Base-by-base conservation (phyloP, 2,329 filamentous ascomycete genomes). In the Lachnellula hyalina region DNA sequence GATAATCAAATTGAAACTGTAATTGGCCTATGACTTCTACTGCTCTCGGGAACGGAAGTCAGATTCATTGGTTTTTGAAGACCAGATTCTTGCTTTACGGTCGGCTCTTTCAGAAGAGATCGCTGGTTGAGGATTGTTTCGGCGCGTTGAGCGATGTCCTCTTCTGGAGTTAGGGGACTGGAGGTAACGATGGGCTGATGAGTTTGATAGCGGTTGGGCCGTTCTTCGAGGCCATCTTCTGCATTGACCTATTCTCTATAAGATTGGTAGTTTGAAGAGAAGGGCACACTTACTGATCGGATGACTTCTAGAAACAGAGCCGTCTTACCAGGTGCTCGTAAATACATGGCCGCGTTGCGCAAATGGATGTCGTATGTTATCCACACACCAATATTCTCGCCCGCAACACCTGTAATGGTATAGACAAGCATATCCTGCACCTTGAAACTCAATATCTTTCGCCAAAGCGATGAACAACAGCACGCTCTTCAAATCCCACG, bases 311-410 rank as follows among this genome's bases (percentile, higher is more conserved):
- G 41, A 44, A 19, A 44, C 6, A 44, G 19, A 17, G 19, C 41
- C 5, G 41, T 19, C 19, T 47, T 47, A 23, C 45, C 46, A 6
- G 46, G 35, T 9, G 25, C 25, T 7, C 51, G n/a, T 12, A 53
- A 35, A 36, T 25, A 36, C n/a, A 53, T 53, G 1, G 38, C 51
- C 9, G 51, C 51, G 36, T 49, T 53, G 12, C 38, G 28, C n/a
- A 53, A 14, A 14, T 53, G 45, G 6, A 7, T 21, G 28, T 53
- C 36, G 19, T 23, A 35, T 11, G 35, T 36, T 11, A 53, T 36
- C 28, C 9, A n/a, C 2, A 53, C 15, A 34, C 41, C 44, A 32
- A 41, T 21, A 6, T 17, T 48, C 42, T 40, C 44, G 23, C 23
- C 45, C 11, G 5, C 23, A 19, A 28, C 41, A 12, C 45, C 23